Percentiles rank a stretch among this genome's conserved stretches.
phyloP scores from a whole-genome alignment of 108 stramenopile genomes.

The Nannochloropsis gaditana region DNA sequence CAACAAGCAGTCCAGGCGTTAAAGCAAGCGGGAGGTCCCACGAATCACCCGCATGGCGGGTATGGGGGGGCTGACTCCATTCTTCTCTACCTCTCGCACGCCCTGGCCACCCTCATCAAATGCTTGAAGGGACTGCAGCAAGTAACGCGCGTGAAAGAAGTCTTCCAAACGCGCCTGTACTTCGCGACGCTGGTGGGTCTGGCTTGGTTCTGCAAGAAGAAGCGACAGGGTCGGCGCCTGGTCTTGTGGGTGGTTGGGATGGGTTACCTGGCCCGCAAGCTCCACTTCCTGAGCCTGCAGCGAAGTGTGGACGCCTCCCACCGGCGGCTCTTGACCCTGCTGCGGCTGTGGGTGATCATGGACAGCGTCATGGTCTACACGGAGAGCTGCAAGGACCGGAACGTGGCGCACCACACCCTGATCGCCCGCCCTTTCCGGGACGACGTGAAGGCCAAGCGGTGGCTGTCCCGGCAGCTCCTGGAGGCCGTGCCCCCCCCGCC shows the following conservation, averaged over 20 bases:
- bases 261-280: background rate
- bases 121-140: background rate
- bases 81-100: background rate
- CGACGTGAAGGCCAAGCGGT: background rate
- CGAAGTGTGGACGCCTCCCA: constrained; percentile 14
- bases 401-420: constrained; percentile 1
- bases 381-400: background rate
- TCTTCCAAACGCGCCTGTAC: background rate
- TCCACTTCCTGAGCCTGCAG: background rate
- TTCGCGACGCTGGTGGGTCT: background rate
- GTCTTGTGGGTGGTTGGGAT: background rate
- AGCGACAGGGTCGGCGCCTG: background rate
- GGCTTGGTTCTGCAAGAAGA: background rate
- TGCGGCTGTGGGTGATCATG: background rate
- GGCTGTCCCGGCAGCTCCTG: background rate
- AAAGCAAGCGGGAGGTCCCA: background rate
- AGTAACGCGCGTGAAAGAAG: background rate
- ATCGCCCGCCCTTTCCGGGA: background rate
- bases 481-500: background rate
- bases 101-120: constrained; percentile 17
- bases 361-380: constrained; percentile 1
- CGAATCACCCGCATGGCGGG: background rate
- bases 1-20: background rate
- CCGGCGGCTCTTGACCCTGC: background rate
- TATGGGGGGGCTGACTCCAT: background rate